A percentile compares a stretch with the other conserved stretches of the same genome.
Conservation (phyloP, 2,329 filamentous ascomycete species). For the Pyricularia grisea region DNA sequence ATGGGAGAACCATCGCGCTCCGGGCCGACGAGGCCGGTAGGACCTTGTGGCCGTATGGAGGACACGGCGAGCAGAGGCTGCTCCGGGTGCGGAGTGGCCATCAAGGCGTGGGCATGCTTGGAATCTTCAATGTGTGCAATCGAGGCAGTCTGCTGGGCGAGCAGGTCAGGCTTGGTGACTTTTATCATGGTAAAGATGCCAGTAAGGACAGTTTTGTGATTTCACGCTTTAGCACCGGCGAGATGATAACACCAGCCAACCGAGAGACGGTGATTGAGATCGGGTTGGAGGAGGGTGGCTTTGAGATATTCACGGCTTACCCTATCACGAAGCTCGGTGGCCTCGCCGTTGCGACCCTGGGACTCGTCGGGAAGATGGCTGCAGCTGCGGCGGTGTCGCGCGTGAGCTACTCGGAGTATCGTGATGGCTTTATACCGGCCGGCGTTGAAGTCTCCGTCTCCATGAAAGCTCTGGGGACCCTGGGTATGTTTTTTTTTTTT, state of each 20-base stretch:
- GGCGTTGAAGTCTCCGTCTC: constrained; percentile 53
- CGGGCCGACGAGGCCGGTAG: constrained; percentile 68
- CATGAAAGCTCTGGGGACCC: constrained; percentile 64
- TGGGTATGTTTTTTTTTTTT: constrained; percentile 42
- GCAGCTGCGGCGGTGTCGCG: constrained; percentile 68
- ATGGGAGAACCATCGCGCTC: constrained; percentile 69
- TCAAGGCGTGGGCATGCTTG: constrained; percentile 63
- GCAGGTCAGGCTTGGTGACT: constrained; percentile 59
- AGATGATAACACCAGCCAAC: constrained; percentile 34
- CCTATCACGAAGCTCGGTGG: constrained; percentile 49
- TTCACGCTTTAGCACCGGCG: constrained; percentile 51
- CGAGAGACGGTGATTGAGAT: constrained; percentile 47
- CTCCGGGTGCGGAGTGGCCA: background rate
- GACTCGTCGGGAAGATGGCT: constrained; percentile 81
- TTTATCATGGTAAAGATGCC: constrained; percentile 55
- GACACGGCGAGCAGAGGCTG: constrained; percentile 33
- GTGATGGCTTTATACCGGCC: constrained; percentile 38
- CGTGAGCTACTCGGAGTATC: constrained; percentile 39
- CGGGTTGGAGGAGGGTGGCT: constrained; percentile 55
- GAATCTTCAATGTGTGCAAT: constrained; percentile 69
- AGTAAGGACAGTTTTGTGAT: constrained; percentile 68
- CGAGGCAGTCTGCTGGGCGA: constrained; percentile 48
- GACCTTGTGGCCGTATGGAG: constrained; percentile 62
- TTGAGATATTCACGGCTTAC: constrained; percentile 74
- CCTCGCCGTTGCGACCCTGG: constrained; percentile 58